These are phyloP conservation scores for Podospora tetraspora DNA, from an alignment of 495 filamentous ascomycete genomes.

Conservation along the genomic window DNA sequence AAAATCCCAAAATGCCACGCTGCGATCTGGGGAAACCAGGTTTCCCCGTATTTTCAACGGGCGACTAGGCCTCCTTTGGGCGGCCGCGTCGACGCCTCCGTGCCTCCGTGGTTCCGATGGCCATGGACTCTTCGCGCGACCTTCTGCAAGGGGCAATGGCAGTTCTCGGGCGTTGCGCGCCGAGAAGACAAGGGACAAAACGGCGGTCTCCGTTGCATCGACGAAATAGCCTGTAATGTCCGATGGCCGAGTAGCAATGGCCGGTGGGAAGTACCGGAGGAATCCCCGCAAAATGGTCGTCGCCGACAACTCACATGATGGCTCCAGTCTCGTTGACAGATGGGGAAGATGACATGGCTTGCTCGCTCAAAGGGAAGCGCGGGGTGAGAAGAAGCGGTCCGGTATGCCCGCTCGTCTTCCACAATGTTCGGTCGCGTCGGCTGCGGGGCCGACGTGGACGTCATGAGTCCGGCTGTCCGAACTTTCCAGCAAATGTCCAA, in stretches of 20 bases:
- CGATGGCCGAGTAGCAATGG: background rate
- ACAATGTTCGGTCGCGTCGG: background rate
- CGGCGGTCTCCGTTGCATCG: background rate
- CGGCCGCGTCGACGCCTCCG: background rate
- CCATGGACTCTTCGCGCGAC: background rate
- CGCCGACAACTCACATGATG: background rate
- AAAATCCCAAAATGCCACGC: background rate
- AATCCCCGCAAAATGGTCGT: background rate
- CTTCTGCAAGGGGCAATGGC: constrained; percentile 4
- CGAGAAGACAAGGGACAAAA: background rate
- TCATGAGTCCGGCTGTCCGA: background rate
- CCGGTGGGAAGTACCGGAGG: background rate
- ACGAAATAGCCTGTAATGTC: background rate
- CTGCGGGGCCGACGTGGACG: background rate
- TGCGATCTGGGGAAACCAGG: constrained; percentile 2
- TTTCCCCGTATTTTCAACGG: constrained; percentile 1
- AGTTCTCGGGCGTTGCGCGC: background rate
- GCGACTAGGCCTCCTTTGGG: background rate
- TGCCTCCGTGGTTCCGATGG: background rate
- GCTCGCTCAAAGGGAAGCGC: background rate
- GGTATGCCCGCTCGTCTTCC: background rate
- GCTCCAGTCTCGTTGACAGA: background rate
- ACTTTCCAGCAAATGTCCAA: background rate
- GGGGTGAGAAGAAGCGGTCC: background rate
- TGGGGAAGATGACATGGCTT: background rate